Conservation (phyloP, 352 stramenopile species). For the Phytophthora tentaculata region DNA sequence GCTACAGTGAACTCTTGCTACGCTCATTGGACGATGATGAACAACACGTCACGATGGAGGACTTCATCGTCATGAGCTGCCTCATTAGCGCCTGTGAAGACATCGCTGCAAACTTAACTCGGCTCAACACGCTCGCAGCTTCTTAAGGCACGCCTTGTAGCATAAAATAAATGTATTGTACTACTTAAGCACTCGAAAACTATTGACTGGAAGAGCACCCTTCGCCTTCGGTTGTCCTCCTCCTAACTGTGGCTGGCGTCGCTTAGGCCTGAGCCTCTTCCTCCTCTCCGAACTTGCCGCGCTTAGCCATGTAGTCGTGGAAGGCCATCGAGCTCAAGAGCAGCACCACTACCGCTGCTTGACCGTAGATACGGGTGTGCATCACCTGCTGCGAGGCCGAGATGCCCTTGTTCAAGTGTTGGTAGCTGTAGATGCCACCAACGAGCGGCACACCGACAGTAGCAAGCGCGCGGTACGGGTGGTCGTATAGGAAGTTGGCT, state of each 20-base stretch:
- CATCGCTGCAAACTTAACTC: slow-evolving; percentile 54
- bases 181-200: slow-evolving; percentile 9
- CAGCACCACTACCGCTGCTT: slow-evolving; percentile 62
- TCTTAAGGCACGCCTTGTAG: too few species aligned
- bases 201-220: not conserved
- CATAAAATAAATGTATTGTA: slow-evolving; percentile 27
- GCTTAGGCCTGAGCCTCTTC: slow-evolving; percentile 14
- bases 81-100: slow-evolving; percentile 62
- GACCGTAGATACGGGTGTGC: slow-evolving; percentile 82
- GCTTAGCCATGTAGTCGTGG: slow-evolving; percentile 79
- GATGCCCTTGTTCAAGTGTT: slow-evolving; percentile 70
- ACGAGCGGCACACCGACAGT: slow-evolving; percentile 62
- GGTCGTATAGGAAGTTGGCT: slow-evolving; percentile 77
- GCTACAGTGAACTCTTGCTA: slow-evolving; percentile 58
- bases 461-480: slow-evolving; percentile 62
- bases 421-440: slow-evolving; percentile 64
- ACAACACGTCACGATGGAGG: slow-evolving; percentile 53
- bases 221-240: not conserved
- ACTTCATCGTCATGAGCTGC: slow-evolving; percentile 77
- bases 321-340: slow-evolving; percentile 78
- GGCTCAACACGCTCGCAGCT: slow-evolving; percentile 58
- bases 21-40: slow-evolving; percentile 30
- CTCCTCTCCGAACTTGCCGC: slow-evolving; percentile 62
- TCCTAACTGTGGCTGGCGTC: slow-evolving; percentile 5
- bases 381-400: slow-evolving; percentile 80